A percentile compares a stretch with the other conserved stretches of the same genome.
These are phyloP conservation scores for Pythium aquatile DNA, from an alignment of 352 stramenopile genomes.

Conservation along the genomic window DNA sequence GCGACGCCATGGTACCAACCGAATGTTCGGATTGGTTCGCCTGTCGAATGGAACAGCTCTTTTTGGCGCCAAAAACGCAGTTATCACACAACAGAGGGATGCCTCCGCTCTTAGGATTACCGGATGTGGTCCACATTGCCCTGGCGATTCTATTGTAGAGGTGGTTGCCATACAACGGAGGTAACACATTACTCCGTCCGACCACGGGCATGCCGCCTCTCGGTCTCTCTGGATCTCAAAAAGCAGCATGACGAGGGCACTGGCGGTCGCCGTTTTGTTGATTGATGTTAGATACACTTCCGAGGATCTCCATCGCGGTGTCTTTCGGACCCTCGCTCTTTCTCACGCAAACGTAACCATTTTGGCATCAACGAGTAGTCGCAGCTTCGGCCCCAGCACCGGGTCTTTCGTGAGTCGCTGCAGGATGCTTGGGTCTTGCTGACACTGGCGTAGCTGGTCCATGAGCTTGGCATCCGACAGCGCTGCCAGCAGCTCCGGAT, in stretches of 20 bases:
- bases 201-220: too few species aligned
- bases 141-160: too few species aligned
- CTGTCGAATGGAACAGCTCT: background rate
- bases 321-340: too few species aligned
- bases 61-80: background rate
- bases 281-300: too few species aligned
- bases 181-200: too few species aligned
- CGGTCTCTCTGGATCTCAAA: too few species aligned
- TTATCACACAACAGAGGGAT: background rate
- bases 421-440: slow-evolving; percentile 42
- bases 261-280: too few species aligned
- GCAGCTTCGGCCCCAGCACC: slow-evolving; percentile 46
- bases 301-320: too few species aligned
- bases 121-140: too few species aligned
- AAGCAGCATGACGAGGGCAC: background rate
- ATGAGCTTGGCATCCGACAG: slow-evolving; percentile 63
- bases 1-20: slow-evolving; percentile 5
- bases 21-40: slow-evolving; percentile 1
- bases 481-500: slow-evolving; percentile 56
- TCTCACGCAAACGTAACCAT: slow-evolving; percentile 54
- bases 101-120: background rate
- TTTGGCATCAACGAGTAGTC: slow-evolving; percentile 48
- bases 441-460: slow-evolving; percentile 45
- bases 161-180: too few species aligned
- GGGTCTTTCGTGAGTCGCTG: slow-evolving; percentile 42